These are phyloP conservation scores for Saccharum officinarum DNA, from an alignment of 176 grass and related monocot species.

Conservation along the genomic window DNA sequence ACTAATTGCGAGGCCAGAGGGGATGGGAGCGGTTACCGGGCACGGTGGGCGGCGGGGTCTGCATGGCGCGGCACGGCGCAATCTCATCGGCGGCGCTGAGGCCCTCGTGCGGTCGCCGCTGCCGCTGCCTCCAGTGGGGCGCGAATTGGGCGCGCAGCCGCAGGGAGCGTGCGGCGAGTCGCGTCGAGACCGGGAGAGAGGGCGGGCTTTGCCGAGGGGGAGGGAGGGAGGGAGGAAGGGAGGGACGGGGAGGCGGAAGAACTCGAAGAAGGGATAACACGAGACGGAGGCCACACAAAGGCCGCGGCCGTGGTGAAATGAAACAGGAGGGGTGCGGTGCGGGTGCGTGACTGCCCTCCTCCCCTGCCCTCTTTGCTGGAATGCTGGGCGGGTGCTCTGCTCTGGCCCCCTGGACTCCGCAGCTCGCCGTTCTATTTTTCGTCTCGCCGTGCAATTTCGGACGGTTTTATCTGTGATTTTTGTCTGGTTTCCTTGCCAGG, in stretches of 20 bases:
- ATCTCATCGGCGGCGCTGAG: constrained; percentile 74
- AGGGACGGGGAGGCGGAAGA: constrained; percentile 2
- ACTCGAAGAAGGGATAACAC: constrained; percentile 74
- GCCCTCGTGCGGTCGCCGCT: background rate
- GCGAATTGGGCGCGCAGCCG: constrained; percentile 6
- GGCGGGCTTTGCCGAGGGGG: constrained; percentile 24
- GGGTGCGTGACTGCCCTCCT: background rate
- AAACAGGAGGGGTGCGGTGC: background rate
- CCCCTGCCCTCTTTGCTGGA: background rate
- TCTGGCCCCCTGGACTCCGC: background rate
- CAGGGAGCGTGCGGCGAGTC: background rate
- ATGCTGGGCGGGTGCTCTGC: background rate
- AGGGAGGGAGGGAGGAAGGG: background rate
- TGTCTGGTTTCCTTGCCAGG: constrained; percentile 7
- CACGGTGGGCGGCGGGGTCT: constrained; percentile 58
- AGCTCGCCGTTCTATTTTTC: constrained; percentile 1
- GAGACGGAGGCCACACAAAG: constrained; percentile 85
- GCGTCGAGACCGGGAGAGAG: background rate
- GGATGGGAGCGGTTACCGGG: constrained; percentile 44
- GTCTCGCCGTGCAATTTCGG: background rate
- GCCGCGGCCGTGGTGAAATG: constrained; percentile 51
- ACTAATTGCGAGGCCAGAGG: background rate
- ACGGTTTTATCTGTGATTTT: constrained; percentile 21
- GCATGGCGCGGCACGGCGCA: constrained; percentile 57
- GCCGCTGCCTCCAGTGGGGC: background rate